phyloP scores from a whole-genome alignment of 768 basidiomycete genomes.

The Podaxis sp. region DNA sequence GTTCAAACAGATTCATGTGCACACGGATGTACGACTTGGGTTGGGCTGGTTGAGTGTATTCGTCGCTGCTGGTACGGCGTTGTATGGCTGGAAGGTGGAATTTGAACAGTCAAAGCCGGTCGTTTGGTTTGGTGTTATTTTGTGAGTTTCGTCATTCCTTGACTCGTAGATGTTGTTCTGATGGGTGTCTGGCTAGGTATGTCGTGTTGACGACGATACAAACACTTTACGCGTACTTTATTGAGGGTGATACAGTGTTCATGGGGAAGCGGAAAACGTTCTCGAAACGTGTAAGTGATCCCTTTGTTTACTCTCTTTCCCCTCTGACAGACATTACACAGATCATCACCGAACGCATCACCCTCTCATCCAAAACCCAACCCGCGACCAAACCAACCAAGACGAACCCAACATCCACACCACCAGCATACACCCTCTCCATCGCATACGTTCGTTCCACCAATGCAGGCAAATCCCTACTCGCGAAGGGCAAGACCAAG shows the following conservation, averaged over 20 bases:
- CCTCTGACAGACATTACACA: conserved; percentile 24
- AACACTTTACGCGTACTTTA: conserved; percentile 78
- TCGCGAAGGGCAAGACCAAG: conserved; percentile 62
- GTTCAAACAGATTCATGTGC: conserved; percentile 82
- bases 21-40: conserved; percentile 83
- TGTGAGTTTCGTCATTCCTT: conserved; percentile 43
- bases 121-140: conserved; percentile 72
- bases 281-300: conserved; percentile 78
- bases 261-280: conserved; percentile 88
- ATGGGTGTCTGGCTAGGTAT: conserved; percentile 47
- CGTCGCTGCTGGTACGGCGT: conserved; percentile 73
- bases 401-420: conserved; percentile 21
- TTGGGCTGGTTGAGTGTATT: conserved; percentile 87
- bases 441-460: conserved; percentile 75
- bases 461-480: conserved; percentile 80
- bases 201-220: conserved; percentile 66
- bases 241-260: conserved; percentile 83
- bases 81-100: conserved; percentile 84
- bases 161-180: conserved; percentile 9
- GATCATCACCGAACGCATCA: conserved; percentile 91
- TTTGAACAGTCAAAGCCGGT: conserved; percentile 85
- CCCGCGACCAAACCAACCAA: conserved; percentile 41
- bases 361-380: conserved; percentile 63
- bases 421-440: conserved; percentile 66
- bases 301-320: background rate